Percentiles rank a stretch among this genome's conserved stretches.
Evolutionary conservation across 176 grass and related monocot species (phyloP).

Genomic region (Miscanthus lutarioriparius): DNA sequence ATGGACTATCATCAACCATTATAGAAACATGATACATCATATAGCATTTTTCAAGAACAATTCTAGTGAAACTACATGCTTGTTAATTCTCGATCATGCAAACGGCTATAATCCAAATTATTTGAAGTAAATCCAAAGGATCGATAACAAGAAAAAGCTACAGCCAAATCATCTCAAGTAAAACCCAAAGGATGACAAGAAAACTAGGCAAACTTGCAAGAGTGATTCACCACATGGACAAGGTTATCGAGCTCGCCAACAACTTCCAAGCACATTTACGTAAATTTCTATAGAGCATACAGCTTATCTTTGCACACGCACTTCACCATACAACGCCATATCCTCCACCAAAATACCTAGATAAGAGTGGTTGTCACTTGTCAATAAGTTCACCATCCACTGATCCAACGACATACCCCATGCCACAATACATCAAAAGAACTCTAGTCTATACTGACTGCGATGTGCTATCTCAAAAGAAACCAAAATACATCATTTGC

Average conservation of each 20-base stretch:
- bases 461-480: not conserved
- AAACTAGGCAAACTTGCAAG: too few species aligned
- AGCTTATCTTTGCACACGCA: not conserved
- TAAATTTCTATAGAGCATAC: not conserved
- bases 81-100: not conserved
- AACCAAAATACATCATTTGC: not conserved
- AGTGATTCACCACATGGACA: too few species aligned
- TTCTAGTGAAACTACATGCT: too few species aligned
- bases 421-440: not conserved
- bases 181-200: too few species aligned
- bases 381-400: not conserved
- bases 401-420: not conserved
- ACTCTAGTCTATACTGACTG: not conserved
- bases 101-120: too few species aligned
- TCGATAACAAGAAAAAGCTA: too few species aligned
- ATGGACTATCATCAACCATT: too few species aligned
- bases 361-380: not conserved
- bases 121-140: too few species aligned
- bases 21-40: too few species aligned
- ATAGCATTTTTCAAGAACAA: too few species aligned
- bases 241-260: not conserved
- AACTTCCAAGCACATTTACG: not conserved
- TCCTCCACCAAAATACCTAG: not conserved
- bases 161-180: too few species aligned
- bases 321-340: not conserved